These are phyloP conservation scores for Galeopsis tetrahit DNA, from an alignment of 257 asterid species.

Conservation along the genomic window DNA sequence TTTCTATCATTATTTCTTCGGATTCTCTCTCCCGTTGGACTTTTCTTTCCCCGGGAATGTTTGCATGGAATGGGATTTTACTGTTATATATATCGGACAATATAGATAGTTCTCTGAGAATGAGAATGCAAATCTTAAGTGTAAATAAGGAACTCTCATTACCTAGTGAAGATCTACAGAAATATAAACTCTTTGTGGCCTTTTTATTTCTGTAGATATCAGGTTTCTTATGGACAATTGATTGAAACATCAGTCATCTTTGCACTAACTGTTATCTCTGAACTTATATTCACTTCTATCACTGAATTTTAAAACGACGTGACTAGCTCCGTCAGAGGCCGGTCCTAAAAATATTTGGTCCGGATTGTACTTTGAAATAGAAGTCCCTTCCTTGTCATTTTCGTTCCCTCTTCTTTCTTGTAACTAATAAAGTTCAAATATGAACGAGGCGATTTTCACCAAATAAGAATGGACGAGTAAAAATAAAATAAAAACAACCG, in stretches of 20 bases:
- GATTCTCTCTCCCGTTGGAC: constrained; percentile 31
- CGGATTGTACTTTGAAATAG: too few species aligned
- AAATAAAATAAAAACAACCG: too few species aligned
- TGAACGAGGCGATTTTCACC: too few species aligned
- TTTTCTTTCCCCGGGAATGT: constrained; percentile 24
- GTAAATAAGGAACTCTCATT: constrained; percentile 28
- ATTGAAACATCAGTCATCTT: neutral
- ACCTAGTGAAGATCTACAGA: neutral
- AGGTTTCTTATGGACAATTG: neutral
- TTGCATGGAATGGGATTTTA: neutral
- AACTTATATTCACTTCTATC: neutral
- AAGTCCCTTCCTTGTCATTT: too few species aligned
- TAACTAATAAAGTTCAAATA: too few species aligned
- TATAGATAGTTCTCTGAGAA: constrained; percentile 15
- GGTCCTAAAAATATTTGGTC: too few species aligned
- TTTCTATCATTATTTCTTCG: constrained; percentile 27
- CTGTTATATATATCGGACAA: constrained; percentile 10
- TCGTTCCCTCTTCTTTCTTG: too few species aligned
- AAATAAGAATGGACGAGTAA: too few species aligned
- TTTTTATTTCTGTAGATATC: constrained; percentile 16
- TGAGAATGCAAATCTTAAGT: constrained; percentile 25
- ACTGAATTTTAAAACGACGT: neutral
- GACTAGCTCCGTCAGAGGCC: too few species aligned
- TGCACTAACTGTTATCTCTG: neutral
- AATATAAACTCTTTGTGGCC: neutral